Evolutionary conservation across 2,329 filamentous ascomycete species (phyloP).

Genomic region (Allantophomopsis lycopodina): DNA sequence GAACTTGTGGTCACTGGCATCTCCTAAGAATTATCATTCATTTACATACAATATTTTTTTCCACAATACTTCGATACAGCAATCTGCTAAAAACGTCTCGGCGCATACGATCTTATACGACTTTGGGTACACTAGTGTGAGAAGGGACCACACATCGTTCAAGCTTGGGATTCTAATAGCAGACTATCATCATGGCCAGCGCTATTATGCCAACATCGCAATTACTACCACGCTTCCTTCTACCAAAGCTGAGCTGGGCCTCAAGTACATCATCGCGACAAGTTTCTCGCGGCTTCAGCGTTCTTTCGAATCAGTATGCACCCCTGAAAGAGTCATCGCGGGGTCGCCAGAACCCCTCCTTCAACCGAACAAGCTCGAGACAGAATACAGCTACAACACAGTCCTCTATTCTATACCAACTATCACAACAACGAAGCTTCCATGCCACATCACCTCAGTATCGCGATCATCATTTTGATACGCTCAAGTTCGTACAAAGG

Average conservation of each 20-base stretch:
- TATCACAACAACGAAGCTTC: slow-evolving; percentile 33
- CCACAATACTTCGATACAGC: too few relatives aligned
- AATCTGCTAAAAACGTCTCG: too few relatives aligned
- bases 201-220: slow-evolving; percentile 8
- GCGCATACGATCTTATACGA: too few relatives aligned
- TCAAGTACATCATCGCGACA: slow-evolving; percentile 4
- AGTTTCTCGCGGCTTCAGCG: slow-evolving; percentile 6
- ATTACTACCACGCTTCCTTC: slow-evolving; percentile 16
- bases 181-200: slow-evolving; percentile 12
- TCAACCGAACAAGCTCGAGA: too few relatives aligned
- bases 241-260: slow-evolving; percentile 18
- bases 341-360: too few relatives aligned
- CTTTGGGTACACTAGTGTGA: too few relatives aligned
- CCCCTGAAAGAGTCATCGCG: too few relatives aligned
- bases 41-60: background rate
- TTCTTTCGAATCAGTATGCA: too few relatives aligned
- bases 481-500: slow-evolving; percentile 88
- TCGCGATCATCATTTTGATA: slow-evolving; percentile 94
- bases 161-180: background rate
- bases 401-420: too few relatives aligned
- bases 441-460: slow-evolving; percentile 47
- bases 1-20: too few relatives aligned
- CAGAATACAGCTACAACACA: background rate
- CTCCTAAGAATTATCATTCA: background rate
- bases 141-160: background rate